Percentiles rank a stretch among this genome's conserved stretches.
These are phyloP conservation scores for Plasmodium ovale DNA, from an alignment of 169 alveolate genomes.

Conservation along the genomic window DNA sequence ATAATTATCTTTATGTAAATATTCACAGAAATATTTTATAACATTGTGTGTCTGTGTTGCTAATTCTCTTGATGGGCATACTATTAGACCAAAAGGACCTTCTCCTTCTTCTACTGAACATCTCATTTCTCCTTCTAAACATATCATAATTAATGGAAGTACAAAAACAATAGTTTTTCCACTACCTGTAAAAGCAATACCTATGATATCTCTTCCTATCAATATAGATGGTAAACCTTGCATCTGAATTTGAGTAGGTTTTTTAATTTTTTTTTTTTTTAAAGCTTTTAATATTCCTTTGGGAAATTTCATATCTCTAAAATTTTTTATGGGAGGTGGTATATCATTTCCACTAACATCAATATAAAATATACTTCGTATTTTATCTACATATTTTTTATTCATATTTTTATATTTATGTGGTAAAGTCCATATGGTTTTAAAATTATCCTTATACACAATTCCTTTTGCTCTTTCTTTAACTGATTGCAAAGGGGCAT, in stretches of 20 bases:
- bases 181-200: conserved; percentile 95
- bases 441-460: conserved; percentile 58
- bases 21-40: conserved; percentile 83
- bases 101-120: conserved; percentile 85
- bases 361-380: conserved; percentile 84
- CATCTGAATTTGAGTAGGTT: conserved; percentile 96
- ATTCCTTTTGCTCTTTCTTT: conserved; percentile 84
- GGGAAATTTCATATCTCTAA: conserved; percentile 94
- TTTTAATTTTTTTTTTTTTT: conserved; percentile 88
- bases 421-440: conserved; percentile 84
- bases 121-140: conserved; percentile 90
- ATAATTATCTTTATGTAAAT: conserved; percentile 78
- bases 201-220: conserved; percentile 93
- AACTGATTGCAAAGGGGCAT: conserved; percentile 79
- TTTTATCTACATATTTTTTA: conserved; percentile 75
- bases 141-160: conserved; percentile 92
- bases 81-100: conserved; percentile 94
- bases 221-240: conserved; percentile 92
- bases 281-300: conserved; percentile 89
- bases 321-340: conserved; percentile 94
- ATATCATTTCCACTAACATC: conserved; percentile 91
- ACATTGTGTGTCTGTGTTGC: conserved; percentile 94
- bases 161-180: conserved; percentile 95
- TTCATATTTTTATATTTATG: conserved; percentile 77
- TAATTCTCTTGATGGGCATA: conserved; percentile 96